Evolutionary conservation across 2,329 filamentous ascomycete species (phyloP), one percentile per base, ranked within the genome.

Genomic region (Exophiala viscosa): DNA sequence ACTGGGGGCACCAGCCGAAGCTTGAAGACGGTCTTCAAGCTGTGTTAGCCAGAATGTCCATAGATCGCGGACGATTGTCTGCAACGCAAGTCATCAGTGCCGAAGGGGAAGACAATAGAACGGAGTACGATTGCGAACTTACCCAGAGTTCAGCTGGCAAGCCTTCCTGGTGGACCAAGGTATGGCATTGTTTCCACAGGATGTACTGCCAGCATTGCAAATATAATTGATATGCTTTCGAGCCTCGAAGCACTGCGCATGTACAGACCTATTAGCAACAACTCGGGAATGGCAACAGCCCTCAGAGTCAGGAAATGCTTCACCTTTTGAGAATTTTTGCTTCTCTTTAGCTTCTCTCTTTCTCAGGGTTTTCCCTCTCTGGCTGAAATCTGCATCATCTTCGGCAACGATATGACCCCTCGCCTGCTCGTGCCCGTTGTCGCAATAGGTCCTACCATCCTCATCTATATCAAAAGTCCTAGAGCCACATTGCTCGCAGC

Each of bases 161-260:
- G 0, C 80, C 79, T 66, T 84, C 84, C 5, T 77, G 73, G 17
- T 80, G 73, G 11, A 95, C 74, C 28, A 97, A 75, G 77, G 86
- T 91, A 64, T 81, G 72, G 13, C 89, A 73, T 73, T 97, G 92
- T 65, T 87, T 88, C 67, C 90, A 84, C 23, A 99, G 73, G 43
- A 97, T 79, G 31, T 96, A 75, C 69, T 97, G 92, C 54, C 95
- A 81, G 58, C 83, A 86, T 66, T 95, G 87, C 33, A 97, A 76
- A 67, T 88, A 96, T 18, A 96, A 79, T 58, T 87, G 82, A 59
- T 84, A 82, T 11, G 87, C 92, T 48, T 82, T 78, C 42, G 81
- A 75, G 38, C 91, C 91, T 68, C 74, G 62, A 77, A 76, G 52
- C 70, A 78, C 78, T 46, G 38, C 41, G 9, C 5, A 5, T 40